Percentiles rank a stretch among this genome's conserved stretches.
Conservation (phyloP, 805 yeast genomes). For the Wickerhamomyces chaumierensis region DNA sequence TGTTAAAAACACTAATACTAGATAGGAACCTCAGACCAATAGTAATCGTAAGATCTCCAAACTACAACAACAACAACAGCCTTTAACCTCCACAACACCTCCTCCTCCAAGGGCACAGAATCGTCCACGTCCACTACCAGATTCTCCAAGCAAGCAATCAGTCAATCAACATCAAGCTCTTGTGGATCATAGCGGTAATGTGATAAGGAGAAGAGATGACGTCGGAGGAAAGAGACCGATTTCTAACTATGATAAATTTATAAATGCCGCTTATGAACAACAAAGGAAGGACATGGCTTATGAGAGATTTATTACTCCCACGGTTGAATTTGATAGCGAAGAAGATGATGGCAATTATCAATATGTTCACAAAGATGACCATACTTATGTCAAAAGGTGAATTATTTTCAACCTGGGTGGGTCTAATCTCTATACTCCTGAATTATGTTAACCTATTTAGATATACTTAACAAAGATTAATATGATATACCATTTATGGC, state of each 20-base stretch:
- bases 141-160: no score
- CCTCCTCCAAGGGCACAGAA: conserved; percentile 5
- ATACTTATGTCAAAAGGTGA: no score
- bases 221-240: not conserved
- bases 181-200: not conserved
- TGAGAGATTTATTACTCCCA: conserved; percentile 10
- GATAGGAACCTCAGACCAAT: no score
- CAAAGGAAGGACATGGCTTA: conserved; percentile 10
- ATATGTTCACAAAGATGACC: no score
- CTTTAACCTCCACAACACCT: not conserved
- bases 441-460: no score
- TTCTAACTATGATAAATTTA: conserved; percentile 11
- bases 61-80: conserved; percentile 1
- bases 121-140: conserved; percentile 1
- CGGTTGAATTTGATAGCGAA: not conserved
- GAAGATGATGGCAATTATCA: not conserved
- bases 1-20: conserved; percentile 9
- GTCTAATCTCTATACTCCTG: no score
- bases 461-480: no score
- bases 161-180: no score
- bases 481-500: no score
- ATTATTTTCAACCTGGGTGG: no score
- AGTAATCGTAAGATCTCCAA: not conserved
- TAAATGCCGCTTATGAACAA: conserved; percentile 11
- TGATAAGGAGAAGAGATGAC: not conserved